Evolutionary conservation across 306 rosid species (phyloP), one percentile per base, ranked within the genome.

Genomic region (Vicia faba): DNA sequence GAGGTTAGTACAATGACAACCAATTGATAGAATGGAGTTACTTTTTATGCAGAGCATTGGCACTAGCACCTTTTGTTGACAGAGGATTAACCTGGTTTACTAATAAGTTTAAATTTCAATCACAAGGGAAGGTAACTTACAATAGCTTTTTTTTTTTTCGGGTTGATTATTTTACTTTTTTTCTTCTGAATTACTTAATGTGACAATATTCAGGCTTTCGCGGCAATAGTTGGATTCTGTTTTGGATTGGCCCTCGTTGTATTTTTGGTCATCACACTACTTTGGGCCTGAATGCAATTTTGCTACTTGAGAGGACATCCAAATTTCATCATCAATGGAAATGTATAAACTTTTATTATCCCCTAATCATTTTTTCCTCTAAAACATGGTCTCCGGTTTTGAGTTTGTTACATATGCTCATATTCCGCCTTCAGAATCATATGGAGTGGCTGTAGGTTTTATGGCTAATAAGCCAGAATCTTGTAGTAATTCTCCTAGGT

Each of bases 51-150:
- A 85, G 98, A 73, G 98, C 96, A 50, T 87, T 92, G 69, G 91
- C 96, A 65, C 54, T 89, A 46, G 91, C 96, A 1, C 96, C 98
- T 48, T 80, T 87, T 39, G 96, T 92, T 15, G 93, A 83, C 68
- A 69, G 72, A 79, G 96, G 93, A 60, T 68, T 89, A 74, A 75
- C 93, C 18, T 92, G 93, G 98, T 89, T 92, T 84, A 86, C 89
- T 25, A 43, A 50, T 63, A 89, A 82, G 70, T 84, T 83, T 57
- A 86, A 89, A 76, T 93, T 89, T 57, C 72, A 86, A 86, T 84
- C 96, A 66, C 89, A 86, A 71, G 91, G 91, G 68, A 80, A 86
- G 91, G 96, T 86, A 71, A 65, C 31, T 25, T 64, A 33, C 4
- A 43, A 26, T 19, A 12, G 36, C 28, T 11, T 20, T 20, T 20